Conservation (phyloP, 2,329 filamentous ascomycete species). For the Allantophomopsis cytisporea region DNA sequence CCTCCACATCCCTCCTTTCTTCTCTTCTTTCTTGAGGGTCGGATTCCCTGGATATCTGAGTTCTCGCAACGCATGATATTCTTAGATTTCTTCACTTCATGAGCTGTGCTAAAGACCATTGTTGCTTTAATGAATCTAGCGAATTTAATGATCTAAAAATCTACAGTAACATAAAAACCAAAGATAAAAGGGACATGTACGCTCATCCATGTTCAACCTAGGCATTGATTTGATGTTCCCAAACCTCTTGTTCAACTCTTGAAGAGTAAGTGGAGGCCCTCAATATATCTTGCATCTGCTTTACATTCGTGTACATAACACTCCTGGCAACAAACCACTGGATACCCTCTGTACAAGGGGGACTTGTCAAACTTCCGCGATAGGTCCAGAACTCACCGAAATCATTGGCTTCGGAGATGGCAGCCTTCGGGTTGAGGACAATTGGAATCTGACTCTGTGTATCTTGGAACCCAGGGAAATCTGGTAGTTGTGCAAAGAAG, state of each 20-base stretch:
- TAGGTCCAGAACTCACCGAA: conserved; percentile 35
- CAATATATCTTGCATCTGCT: conserved; percentile 32
- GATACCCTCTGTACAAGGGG: conserved; percentile 30
- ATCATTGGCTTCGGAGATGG: conserved; percentile 21
- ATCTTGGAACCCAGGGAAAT: conserved; percentile 24
- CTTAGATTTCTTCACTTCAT: too few species aligned
- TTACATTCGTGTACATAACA: conserved; percentile 25
- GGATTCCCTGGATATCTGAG: too few species aligned
- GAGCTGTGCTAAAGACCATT: too few species aligned
- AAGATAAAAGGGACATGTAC: too few species aligned
- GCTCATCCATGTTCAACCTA: conserved; percentile 11
- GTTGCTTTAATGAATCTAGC: too few species aligned
- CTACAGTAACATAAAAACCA: too few species aligned
- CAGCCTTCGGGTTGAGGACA: conserved; percentile 17
- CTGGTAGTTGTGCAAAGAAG: conserved; percentile 28
- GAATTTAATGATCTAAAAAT: too few species aligned
- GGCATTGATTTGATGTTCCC: conserved; percentile 30
- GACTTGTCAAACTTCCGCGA: conserved; percentile 30
- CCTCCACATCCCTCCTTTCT: too few species aligned
- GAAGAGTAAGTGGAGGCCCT: conserved; percentile 28
- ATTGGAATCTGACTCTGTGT: conserved; percentile 11
- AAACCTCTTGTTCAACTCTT: conserved; percentile 28
- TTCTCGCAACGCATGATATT: too few species aligned
- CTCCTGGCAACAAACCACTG: conserved; percentile 28
- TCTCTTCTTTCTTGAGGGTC: too few species aligned